Base-by-base conservation (phyloP, 345 rosid species). In the Schrenkiella parvula region DNA sequence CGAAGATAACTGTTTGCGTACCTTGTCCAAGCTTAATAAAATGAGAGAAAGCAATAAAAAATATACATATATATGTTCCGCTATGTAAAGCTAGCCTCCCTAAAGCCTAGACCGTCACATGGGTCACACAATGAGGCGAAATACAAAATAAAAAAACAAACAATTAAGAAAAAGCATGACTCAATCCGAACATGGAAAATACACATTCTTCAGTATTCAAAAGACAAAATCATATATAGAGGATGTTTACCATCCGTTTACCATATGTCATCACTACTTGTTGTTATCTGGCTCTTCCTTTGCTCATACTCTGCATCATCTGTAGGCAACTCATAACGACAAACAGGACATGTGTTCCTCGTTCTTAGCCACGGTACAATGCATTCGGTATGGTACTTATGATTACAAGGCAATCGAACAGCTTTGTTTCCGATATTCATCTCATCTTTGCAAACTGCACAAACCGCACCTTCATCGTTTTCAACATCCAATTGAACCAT, bases 371-470 rank as follows among this genome's bases (percentile, higher is more conserved):
- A 93, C 2, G 92, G 93, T 19, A 85, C 51, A 72, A 93, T 93
- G 81, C 98, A 93, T 10, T 89, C 91, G 1, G 87, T 82, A 73
- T 93, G 98, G 75, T 93, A 93, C 66, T 81, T 54, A 69, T 93
- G 98, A 17, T 79, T 55, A 70, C 98, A 93, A 6, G 98, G 97
- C 76, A 93, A 78, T 74, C 80, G 89, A 72, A 79, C 87, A 17
- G 81, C 92, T 48, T 77, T 64, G 74, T 84, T 88, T 11, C 89
- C 93, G 14, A 81, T 73, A 53, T 47, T 55, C 74, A 93, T 78
- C 53, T 89, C 98, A 35, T 93, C 97, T 84, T 93, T 93, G 46
- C 98, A 93, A 59, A 93, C 93, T 0, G 97, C 95, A 79, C 98
- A 93, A 13, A 82, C 83, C 0, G 82, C 71, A 42, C 75, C 14